These are phyloP conservation scores for Mortierella alpina DNA, from an alignment of 192 early-diverging fungal genomes.

Conservation along the genomic window DNA sequence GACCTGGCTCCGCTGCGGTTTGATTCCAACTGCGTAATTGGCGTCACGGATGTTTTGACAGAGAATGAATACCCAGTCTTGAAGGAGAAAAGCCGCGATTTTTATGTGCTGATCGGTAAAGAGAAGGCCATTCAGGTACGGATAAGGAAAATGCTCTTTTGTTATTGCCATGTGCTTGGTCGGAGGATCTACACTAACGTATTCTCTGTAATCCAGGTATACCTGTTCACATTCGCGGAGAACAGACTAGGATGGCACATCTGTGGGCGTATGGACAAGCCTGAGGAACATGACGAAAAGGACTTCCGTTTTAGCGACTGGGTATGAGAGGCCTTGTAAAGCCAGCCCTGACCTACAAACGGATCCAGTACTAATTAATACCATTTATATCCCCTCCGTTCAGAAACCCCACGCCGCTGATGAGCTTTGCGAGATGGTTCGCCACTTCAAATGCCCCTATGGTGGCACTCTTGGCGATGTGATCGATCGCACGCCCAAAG, in stretches of 20 bases:
- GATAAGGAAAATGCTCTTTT: not conserved
- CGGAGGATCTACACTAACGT: not conserved
- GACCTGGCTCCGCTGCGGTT: slow-evolving; percentile 20
- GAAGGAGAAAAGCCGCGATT: slow-evolving; percentile 19
- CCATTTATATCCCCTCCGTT: not conserved
- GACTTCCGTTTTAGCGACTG: slow-evolving; percentile 26
- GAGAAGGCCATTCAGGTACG: slow-evolving; percentile 30
- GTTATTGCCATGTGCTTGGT: not conserved
- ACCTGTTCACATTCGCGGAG: slow-evolving; percentile 27
- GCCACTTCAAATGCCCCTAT: slow-evolving; percentile 21
- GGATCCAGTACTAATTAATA: not conserved
- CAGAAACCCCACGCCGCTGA: slow-evolving; percentile 21
- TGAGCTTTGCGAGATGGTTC: slow-evolving; percentile 25
- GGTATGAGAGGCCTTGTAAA: not conserved
- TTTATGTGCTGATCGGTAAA: slow-evolving; percentile 26
- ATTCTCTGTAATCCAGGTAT: slow-evolving; percentile 2
- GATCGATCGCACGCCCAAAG: slow-evolving; percentile 20
- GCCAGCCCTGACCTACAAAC: not conserved
- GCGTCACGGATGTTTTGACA: slow-evolving; percentile 6
- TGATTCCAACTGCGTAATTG: slow-evolving; percentile 30
- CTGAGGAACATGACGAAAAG: slow-evolving; percentile 18
- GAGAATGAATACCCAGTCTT: slow-evolving; percentile 13
- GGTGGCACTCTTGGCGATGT: slow-evolving; percentile 30
- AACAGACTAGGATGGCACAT: slow-evolving; percentile 20
- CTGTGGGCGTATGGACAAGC: slow-evolving; percentile 26